Conservation (phyloP, 2,329 filamentous ascomycete genomes). For the Aureobasidium sp. region DNA sequence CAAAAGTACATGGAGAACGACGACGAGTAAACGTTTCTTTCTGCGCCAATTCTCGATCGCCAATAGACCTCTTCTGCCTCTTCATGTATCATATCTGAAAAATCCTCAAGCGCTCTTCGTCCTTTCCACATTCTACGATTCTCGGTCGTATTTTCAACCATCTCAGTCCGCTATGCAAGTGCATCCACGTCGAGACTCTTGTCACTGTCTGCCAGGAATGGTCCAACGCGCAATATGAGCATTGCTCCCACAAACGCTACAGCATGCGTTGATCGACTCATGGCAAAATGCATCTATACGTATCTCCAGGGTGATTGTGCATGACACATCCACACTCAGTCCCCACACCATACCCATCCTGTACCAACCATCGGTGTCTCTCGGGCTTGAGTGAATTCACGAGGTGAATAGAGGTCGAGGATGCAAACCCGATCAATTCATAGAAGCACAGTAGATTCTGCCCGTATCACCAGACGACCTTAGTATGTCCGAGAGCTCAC, state of each 20-base stretch:
- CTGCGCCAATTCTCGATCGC: neutral
- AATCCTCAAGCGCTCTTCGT: constrained; percentile 5
- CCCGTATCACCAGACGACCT: neutral
- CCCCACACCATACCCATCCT: too few species aligned
- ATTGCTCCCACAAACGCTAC: neutral
- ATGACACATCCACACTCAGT: neutral
- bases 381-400: neutral
- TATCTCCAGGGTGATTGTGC: neutral
- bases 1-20: constrained; percentile 64
- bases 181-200: neutral
- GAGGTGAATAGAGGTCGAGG: neutral
- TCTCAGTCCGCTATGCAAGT: neutral
- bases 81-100: constrained; percentile 17
- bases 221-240: neutral
- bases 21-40: constrained; percentile 34
- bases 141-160: neutral
- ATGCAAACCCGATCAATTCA: neutral
- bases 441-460: neutral
- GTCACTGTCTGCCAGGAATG: neutral
- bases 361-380: neutral
- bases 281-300: neutral
- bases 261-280: neutral
- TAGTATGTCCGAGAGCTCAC: neutral
- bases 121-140: neutral
- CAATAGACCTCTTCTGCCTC: neutral